A percentile compares a stretch with the other conserved stretches of the same genome.
phyloP scores from a whole-genome alignment of 2,329 filamentous ascomycete genomes.

The Pseudocercospora fijiensis region DNA sequence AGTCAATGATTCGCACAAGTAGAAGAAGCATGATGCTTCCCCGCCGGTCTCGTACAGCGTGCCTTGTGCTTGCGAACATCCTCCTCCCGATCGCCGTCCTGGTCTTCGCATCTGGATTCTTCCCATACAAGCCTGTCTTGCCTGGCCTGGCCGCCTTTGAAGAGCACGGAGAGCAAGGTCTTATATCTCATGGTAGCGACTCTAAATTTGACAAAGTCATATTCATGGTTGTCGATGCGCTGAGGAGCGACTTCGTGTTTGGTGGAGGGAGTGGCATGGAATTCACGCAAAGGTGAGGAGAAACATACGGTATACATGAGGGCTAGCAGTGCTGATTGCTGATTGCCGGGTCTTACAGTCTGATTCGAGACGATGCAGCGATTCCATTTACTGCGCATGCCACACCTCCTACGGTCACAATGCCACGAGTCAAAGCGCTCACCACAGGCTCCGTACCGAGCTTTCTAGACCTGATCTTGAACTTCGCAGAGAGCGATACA shows the following conservation, averaged over 20 bases:
- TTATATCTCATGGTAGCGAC: background rate
- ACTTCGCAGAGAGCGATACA: conserved; percentile 91
- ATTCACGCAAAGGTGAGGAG: conserved; percentile 78
- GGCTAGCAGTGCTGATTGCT: background rate
- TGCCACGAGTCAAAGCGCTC: conserved; percentile 95
- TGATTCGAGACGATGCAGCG: conserved; percentile 79
- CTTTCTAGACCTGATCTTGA: conserved; percentile 94
- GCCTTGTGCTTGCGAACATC: conserved; percentile 62
- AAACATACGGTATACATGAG: background rate
- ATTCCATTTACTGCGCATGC: conserved; percentile 95
- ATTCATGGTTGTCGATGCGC: conserved; percentile 96
- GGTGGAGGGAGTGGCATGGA: conserved; percentile 74
- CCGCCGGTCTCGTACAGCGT: conserved; percentile 47
- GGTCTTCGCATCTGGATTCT: conserved; percentile 86
- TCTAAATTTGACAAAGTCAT: conserved; percentile 84
- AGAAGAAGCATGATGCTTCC: conserved; percentile 20
- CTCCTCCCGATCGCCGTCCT: conserved; percentile 68
- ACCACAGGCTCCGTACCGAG: conserved; percentile 98
- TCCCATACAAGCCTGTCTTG: conserved; percentile 93
- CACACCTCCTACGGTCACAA: conserved; percentile 94
- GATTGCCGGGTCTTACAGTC: conserved; percentile 51
- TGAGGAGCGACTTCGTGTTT: conserved; percentile 95
- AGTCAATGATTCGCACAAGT: background rate
- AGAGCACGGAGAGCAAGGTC: conserved; percentile 20
- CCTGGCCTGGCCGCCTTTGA: conserved; percentile 67